Evolutionary conservation across 2,329 filamentous ascomycete species (phyloP), one percentile per base, ranked within the genome.

Genomic region (Epichloe uncinata): DNA sequence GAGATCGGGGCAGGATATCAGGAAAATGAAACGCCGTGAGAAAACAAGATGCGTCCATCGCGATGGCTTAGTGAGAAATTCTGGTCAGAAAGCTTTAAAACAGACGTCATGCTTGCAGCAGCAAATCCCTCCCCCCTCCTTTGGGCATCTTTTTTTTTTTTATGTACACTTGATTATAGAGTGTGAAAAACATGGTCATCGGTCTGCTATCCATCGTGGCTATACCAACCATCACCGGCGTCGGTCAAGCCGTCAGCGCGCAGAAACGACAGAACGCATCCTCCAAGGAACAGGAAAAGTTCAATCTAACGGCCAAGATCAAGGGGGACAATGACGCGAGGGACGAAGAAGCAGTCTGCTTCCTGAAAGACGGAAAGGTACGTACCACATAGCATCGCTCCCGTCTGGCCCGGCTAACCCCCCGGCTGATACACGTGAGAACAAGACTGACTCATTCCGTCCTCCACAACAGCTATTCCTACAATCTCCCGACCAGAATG

Each of bases 171-270:
- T 2, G 8, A 7, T 26, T 26, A 6, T 2, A 26, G 22, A 26
- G 22, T 26, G n/a, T n/a, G n/a, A n/a, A 13, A 6, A 60, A 48
- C 45, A 74, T 74, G 71, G 69, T 73, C 41, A 67, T 79, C 50
- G 75, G 75, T 30, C 61, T 79, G n/a, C 65, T 79, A 16, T 63
- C 72, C 47, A 64, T 78, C 49, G 62, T 71, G 45, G 66, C 72
- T 41, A 79, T 79, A 54, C 75, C 75, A 44, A 77, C 74, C 12
- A 72, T 76, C 40, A 77, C 74, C 42, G 75, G 75, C 8, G 73
- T 78, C 16, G 74, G 73, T 41, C 66, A 79, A 56, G 75, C 73
- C 6, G 66, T 78, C 53, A 75, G 75, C 57, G 74, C 75, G 3
- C 74, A 79, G 61, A 78, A 78, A 64, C 73, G 71, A 59, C 69